Evolutionary conservation across 176 grass and related monocot species (phyloP).

Genomic region (Phoenix roebelenii): DNA sequence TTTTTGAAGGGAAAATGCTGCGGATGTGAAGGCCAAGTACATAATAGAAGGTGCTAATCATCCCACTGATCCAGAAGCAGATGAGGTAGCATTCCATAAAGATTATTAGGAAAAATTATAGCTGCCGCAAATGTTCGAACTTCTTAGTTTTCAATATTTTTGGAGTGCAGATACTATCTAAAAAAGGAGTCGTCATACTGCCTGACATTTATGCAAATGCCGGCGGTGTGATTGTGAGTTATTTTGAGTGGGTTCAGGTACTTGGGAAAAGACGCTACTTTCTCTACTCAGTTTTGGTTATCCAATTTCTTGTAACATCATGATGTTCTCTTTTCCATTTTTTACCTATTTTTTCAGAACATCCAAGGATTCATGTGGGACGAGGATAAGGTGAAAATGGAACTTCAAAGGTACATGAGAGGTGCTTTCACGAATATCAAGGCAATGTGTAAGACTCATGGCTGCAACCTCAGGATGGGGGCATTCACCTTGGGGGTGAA

Average conservation of each 20-base stretch:
- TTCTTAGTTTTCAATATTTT: too few species aligned
- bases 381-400: background rate
- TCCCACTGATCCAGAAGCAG: conserved; percentile 10
- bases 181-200: conserved; percentile 3
- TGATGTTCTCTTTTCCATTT: background rate
- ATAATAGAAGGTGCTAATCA: conserved; percentile 10
- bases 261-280: background rate
- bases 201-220: conserved; percentile 11
- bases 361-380: background rate
- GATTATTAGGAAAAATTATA: too few species aligned
- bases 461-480: conserved; percentile 8
- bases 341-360: background rate
- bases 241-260: conserved; percentile 18
- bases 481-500: conserved; percentile 1
- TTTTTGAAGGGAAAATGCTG: conserved; percentile 12
- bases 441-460: conserved; percentile 4
- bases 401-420: conserved; percentile 6
- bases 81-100: background rate
- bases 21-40: conserved; percentile 14
- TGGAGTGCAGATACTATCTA: background rate
- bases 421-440: conserved; percentile 1
- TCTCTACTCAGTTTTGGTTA: too few species aligned
- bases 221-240: conserved; percentile 1
- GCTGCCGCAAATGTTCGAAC: too few species aligned
- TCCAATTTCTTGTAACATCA: background rate